Evolutionary conservation across 768 basidiomycete species (phyloP).

Genomic region (Mycena chlorophos): DNA sequence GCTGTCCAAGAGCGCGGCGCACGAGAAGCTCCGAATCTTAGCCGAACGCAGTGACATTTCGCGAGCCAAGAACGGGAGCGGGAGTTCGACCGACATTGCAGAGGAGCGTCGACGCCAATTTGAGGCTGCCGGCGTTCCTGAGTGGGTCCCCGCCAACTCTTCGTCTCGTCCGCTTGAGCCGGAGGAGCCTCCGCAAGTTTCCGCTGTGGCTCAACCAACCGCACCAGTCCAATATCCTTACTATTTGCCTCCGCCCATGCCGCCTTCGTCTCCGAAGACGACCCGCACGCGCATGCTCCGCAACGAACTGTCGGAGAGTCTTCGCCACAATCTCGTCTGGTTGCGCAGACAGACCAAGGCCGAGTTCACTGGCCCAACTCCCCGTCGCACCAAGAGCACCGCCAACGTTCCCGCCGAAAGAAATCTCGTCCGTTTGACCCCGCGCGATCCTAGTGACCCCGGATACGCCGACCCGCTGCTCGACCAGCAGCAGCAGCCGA

Average conservation of each 20-base stretch:
- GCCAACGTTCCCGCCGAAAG: constrained; percentile 16
- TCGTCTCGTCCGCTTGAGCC: neutral
- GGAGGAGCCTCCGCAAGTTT: constrained; percentile 15
- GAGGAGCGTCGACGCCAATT: constrained; percentile 15
- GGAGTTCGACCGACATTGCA: constrained; percentile 1
- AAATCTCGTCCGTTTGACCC: constrained; percentile 19
- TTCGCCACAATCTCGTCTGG: constrained; percentile 81
- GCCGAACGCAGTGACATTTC: constrained; percentile 46
- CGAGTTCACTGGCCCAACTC: constrained; percentile 39
- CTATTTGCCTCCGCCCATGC: constrained; percentile 63
- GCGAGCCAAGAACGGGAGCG: constrained; percentile 9
- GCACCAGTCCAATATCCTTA: constrained; percentile 68
- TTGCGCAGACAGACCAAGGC: constrained; percentile 65
- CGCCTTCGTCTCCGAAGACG: constrained; percentile 81
- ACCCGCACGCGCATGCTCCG: constrained; percentile 82
- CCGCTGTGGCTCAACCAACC: constrained; percentile 30
- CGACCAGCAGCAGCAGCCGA: constrained; percentile 7
- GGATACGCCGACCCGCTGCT: constrained; percentile 4
- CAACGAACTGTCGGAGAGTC: constrained; percentile 81
- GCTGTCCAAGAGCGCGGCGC: constrained; percentile 67
- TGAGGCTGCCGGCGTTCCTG: constrained; percentile 13
- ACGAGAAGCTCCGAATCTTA: constrained; percentile 62
- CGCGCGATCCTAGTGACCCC: constrained; percentile 13
- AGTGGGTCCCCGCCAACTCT: constrained; percentile 6
- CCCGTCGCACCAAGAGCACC: constrained; percentile 21